Percentiles rank a stretch among this genome's conserved stretches.
phyloP scores from a whole-genome alignment of 139 green algal genomes.

The Desmodesmus armatus region DNA sequence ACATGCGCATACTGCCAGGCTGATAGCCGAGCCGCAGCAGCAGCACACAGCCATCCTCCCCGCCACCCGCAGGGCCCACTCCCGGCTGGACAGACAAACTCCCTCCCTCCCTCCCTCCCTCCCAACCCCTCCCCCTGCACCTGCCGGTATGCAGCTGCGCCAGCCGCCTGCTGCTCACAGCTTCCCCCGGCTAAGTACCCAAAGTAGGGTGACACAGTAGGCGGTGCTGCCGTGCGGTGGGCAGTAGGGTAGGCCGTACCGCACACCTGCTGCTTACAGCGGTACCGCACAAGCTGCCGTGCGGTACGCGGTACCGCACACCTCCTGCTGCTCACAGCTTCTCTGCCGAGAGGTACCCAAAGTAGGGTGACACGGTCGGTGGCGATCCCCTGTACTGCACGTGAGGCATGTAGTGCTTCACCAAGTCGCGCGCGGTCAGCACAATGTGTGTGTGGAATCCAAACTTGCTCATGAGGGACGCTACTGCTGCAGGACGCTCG shows the following conservation, averaged over 20 bases:
- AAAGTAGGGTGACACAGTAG: slow-evolving; percentile 56
- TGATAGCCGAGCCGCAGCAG: neutral
- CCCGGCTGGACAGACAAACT: too few species aligned
- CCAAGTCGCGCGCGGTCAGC: slow-evolving; percentile 38
- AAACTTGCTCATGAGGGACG: slow-evolving; percentile 41
- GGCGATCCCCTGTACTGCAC: slow-evolving; percentile 5
- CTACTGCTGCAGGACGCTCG: slow-evolving; percentile 35
- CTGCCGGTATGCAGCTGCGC: too few species aligned
- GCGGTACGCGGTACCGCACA: too few species aligned
- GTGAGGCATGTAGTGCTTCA: slow-evolving; percentile 49
- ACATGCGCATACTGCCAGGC: neutral
- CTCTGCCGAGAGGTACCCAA: slow-evolving; percentile 48
- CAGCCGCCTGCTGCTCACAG: neutral
- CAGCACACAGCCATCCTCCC: neutral
- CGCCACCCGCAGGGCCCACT: too few species aligned
- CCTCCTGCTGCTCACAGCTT: slow-evolving; percentile 37
- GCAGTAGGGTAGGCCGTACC: too few species aligned
- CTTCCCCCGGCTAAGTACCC: slow-evolving; percentile 52
- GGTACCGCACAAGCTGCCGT: too few species aligned
- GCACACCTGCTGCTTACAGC: too few species aligned
- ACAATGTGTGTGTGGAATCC: slow-evolving; percentile 35
- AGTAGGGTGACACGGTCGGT: slow-evolving; percentile 54
- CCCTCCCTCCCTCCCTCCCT: too few species aligned
- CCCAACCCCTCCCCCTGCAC: too few species aligned
- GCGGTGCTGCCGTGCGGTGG: slow-evolving; percentile 6